Evolutionary conservation across 2,329 filamentous ascomycete species (phyloP).

Genomic region (Aquanectria penicillioides): DNA sequence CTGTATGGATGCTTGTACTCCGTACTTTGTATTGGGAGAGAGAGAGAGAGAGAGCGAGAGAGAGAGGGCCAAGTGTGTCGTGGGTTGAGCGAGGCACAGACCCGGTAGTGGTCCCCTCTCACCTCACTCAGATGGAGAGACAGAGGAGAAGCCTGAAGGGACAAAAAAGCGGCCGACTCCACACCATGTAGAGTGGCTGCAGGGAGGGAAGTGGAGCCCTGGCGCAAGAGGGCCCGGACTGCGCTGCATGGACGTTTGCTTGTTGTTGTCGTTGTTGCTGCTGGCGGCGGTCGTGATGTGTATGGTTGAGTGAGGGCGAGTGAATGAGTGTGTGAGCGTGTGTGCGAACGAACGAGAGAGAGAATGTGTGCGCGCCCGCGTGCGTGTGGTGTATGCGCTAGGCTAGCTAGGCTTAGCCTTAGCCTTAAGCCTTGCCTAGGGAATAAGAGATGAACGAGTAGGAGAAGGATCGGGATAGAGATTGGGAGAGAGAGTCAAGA

Average conservation of each 20-base stretch:
- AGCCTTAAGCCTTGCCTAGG: no score
- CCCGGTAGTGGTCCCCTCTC: neutral
- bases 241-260: constrained; percentile 33
- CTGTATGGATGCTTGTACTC: no score
- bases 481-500: no score
- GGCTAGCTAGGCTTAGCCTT: no score
- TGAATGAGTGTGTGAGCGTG: no score
- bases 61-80: neutral
- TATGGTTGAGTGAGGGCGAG: neutral
- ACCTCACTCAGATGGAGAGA: constrained; percentile 15
- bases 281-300: neutral
- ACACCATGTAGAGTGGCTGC: constrained; percentile 40
- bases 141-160: no score
- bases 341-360: no score
- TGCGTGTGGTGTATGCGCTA: no score
- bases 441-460: no score
- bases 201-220: constrained; percentile 28
- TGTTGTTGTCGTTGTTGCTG: constrained; percentile 13
- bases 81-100: constrained; percentile 16
- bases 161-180: constrained; percentile 23
- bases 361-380: no score
- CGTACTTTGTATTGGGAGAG: no score
- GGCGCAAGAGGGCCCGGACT: constrained; percentile 22
- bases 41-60: neutral
- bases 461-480: no score